These are phyloP conservation scores for Vitellaria paradoxa DNA, from an alignment of 179 eudicot species.

Conservation along the genomic window DNA sequence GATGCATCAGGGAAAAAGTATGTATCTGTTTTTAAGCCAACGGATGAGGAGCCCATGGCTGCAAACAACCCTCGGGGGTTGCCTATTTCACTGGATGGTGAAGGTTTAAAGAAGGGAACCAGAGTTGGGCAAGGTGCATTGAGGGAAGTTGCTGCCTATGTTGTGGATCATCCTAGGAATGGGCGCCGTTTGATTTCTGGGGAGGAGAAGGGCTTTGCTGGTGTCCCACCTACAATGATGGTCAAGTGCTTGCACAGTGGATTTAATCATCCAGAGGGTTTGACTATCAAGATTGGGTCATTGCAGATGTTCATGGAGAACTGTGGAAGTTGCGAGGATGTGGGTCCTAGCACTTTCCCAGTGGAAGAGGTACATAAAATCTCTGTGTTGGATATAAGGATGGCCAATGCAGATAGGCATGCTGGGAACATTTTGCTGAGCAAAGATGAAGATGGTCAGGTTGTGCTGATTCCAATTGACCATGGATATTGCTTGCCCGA, in stretches of 20 bases:
- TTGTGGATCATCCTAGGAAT: slow-evolving; percentile 36
- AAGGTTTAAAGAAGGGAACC: slow-evolving; percentile 71
- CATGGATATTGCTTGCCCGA: too few relatives aligned
- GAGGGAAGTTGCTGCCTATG: slow-evolving; percentile 70
- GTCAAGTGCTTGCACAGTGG: too few relatives aligned
- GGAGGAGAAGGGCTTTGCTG: too few relatives aligned
- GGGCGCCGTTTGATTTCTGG: slow-evolving; percentile 1
- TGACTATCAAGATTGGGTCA: slow-evolving; percentile 33
- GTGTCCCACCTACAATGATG: too few relatives aligned
- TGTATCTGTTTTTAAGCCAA: too few relatives aligned
- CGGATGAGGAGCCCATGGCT: too few relatives aligned
- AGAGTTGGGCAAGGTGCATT: slow-evolving; percentile 76
- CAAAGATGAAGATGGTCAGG: slow-evolving; percentile 15
- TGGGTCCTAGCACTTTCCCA: slow-evolving; percentile 50
- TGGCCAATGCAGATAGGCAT: slow-evolving; percentile 18
- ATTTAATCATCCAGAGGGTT: too few relatives aligned
- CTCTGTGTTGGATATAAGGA: slow-evolving; percentile 53
- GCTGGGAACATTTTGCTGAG: slow-evolving; percentile 52
- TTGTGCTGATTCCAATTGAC: too few relatives aligned
- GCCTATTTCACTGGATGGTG: slow-evolving; percentile 19
- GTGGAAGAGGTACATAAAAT: slow-evolving; percentile 68
- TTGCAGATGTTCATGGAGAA: slow-evolving; percentile 58
- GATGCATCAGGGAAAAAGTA: too few relatives aligned
- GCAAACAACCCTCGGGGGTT: too few relatives aligned
- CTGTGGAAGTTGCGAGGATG: slow-evolving; percentile 55